Conservation (phyloP, 1,284 basidiomycete genomes). For the Heterobasidion parviporum region DNA sequence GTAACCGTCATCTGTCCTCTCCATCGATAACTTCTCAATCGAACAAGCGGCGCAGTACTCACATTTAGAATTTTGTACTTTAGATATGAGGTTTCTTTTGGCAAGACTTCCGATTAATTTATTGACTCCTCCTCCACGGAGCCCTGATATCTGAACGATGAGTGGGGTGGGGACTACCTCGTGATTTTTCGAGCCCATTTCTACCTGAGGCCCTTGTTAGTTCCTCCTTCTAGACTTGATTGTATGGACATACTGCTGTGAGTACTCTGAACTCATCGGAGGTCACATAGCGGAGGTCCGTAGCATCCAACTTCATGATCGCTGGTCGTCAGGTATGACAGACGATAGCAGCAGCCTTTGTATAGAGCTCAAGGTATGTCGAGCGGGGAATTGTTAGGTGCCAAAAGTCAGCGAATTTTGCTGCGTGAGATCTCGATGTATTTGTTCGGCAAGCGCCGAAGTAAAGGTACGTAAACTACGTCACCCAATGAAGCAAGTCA, state of each 20-base stretch:
- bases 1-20: slow-evolving; percentile 83
- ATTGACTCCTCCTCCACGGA: slow-evolving; percentile 89
- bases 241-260: slow-evolving; percentile 64
- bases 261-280: slow-evolving; percentile 93
- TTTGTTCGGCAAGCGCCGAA: too few species aligned
- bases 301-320: slow-evolving; percentile 91
- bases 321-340: background rate
- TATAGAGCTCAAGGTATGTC: background rate
- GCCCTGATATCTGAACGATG: slow-evolving; percentile 86
- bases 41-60: slow-evolving; percentile 15
- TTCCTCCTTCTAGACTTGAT: slow-evolving; percentile 1
- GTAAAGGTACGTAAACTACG: too few species aligned
- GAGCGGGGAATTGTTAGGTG: too few species aligned
- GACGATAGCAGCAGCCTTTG: background rate
- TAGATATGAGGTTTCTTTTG: slow-evolving; percentile 85
- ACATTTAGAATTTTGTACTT: slow-evolving; percentile 92
- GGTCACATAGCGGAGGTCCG: slow-evolving; percentile 89
- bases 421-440: too few species aligned
- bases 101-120: slow-evolving; percentile 88
- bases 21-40: background rate
- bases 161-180: slow-evolving; percentile 88
- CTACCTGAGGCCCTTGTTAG: slow-evolving; percentile 51
- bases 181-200: slow-evolving; percentile 98
- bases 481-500: too few species aligned
- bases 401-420: too few species aligned